Evolutionary conservation across 805 yeast species (phyloP), one percentile per base, ranked within the genome.

Genomic region (Saitoella complicata): DNA sequence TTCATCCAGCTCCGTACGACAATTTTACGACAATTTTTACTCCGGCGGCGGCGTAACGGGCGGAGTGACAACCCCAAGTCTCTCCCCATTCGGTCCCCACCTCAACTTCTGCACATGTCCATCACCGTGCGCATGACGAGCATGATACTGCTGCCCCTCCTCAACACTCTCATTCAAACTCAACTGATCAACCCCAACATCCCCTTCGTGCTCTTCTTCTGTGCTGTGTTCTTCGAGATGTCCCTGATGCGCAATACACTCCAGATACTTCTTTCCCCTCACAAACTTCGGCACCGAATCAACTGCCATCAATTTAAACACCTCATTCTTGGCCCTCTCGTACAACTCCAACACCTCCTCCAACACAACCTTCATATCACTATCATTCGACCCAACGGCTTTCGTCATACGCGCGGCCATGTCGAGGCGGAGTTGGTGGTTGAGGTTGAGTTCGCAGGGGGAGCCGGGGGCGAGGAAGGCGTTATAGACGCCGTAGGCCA

Each of bases 401-500:
- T 40, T 41, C 21, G 6, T 30, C 32, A 29, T 21, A n/a, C 39
- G 39, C 13, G 12, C 12, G 13, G 39, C 8, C 39, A 37, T 37
- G 29, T n/a, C 39, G 13, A n/a, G 10, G 13, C 52, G 50, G 29
- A 49, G 32, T 11, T 32, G 43, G 40, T 72, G 76, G 49, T 78
- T 79, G 41, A 85, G 74, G 53, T 85, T 85, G 33, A 85, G 62
- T 46, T 77, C 78, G 51, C 68, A 74, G 0, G 87, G 80, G 0
- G 94, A 73, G 11, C 80, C 80, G 12, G 67, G 59, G 10, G 79
- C 69, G 41, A 85, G 65, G 57, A 73, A 83, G 0, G 80, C 69
- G 5, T 79, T 70, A 57, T 73, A 83, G 32, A 84, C 73, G 42
- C 69, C 70, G 58, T 76, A 80, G 0, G 79, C 78, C 46, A 69